A percentile compares a stretch with the other conserved stretches of the same genome.
Evolutionary conservation across 2,329 filamentous ascomycete species (phyloP).

Genomic region (Botryosphaeria dothidea): DNA sequence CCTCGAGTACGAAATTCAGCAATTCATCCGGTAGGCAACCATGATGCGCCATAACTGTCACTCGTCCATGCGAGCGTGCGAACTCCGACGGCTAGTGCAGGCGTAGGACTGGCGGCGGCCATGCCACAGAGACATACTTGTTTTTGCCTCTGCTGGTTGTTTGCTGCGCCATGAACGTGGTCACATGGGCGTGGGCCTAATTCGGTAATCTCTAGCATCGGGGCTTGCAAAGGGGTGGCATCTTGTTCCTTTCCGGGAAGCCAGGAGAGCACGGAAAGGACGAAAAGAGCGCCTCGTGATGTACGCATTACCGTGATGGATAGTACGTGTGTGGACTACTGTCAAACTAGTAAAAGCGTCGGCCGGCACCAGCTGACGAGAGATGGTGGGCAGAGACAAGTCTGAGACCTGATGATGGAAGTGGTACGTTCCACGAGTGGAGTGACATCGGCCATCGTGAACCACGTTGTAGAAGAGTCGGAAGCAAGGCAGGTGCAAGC

Average conservation of each 20-base stretch:
- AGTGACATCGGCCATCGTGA: constrained; percentile 4
- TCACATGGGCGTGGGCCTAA: constrained; percentile 3
- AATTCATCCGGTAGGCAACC: constrained; percentile 5
- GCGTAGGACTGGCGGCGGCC: background rate
- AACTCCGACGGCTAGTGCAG: background rate
- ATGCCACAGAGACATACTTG: background rate
- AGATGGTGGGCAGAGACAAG: background rate
- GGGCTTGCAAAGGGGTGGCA: constrained; percentile 10
- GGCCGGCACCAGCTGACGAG: background rate
- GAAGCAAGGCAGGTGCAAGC: background rate
- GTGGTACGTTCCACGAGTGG: constrained; percentile 8
- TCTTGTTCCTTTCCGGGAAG: constrained; percentile 3
- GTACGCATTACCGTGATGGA: background rate
- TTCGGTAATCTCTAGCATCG: constrained; percentile 1
- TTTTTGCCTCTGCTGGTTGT: background rate
- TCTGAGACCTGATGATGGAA: constrained; percentile 4
- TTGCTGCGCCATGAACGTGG: background rate
- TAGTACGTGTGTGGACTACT: background rate
- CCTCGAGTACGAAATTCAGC: background rate
- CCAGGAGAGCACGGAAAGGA: background rate
- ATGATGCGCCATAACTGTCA: background rate
- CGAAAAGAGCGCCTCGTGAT: background rate
- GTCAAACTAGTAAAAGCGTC: background rate
- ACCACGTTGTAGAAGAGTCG: background rate
- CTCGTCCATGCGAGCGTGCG: background rate